phyloP scores from a whole-genome alignment of 2,329 filamentous ascomycete species.

The Plectosphaerella sp. region DNA sequence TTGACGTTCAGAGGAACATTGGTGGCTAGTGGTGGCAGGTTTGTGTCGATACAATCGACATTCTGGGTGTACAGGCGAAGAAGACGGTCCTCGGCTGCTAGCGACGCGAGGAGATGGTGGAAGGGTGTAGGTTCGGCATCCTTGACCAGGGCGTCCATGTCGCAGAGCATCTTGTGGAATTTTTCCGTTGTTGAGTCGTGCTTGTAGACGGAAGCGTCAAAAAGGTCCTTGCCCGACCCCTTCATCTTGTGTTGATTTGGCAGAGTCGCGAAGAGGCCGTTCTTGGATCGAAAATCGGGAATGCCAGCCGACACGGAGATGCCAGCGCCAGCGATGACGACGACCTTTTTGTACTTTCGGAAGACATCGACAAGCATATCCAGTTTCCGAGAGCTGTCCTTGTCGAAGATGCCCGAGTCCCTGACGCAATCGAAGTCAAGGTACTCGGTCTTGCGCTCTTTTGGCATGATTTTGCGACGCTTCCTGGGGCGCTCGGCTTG shows the following conservation, averaged over 20 bases:
- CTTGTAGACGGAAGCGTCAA: constrained; percentile 96
- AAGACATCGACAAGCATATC: constrained; percentile 69
- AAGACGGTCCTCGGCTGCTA: constrained; percentile 81
- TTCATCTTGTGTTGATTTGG: constrained; percentile 87
- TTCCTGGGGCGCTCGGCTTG: constrained; percentile 62
- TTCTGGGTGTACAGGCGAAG: constrained; percentile 94
- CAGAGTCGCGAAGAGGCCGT: constrained; percentile 81
- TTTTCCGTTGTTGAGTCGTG: constrained; percentile 82
- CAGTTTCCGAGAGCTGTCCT: constrained; percentile 48
- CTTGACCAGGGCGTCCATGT: constrained; percentile 74
- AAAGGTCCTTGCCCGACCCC: constrained; percentile 88
- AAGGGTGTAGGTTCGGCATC: constrained; percentile 80
- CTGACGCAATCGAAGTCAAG: constrained; percentile 61
- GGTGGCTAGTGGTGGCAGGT: constrained; percentile 74
- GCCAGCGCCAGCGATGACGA: constrained; percentile 91
- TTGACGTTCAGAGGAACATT: constrained; percentile 75
- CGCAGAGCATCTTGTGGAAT: constrained; percentile 95
- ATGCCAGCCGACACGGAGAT: constrained; percentile 97
- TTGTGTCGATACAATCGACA: constrained; percentile 90
- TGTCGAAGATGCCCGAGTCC: constrained; percentile 43
- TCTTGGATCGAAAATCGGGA: constrained; percentile 91
- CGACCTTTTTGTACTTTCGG: constrained; percentile 90
- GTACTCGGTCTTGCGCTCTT: constrained; percentile 73
- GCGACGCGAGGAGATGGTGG: constrained; percentile 86
- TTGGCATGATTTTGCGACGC: constrained; percentile 62